A percentile compares a stretch with the other conserved stretches of the same genome.
phyloP scores from a whole-genome alignment of 2,329 filamentous ascomycete genomes.

The Chalara sp. region DNA sequence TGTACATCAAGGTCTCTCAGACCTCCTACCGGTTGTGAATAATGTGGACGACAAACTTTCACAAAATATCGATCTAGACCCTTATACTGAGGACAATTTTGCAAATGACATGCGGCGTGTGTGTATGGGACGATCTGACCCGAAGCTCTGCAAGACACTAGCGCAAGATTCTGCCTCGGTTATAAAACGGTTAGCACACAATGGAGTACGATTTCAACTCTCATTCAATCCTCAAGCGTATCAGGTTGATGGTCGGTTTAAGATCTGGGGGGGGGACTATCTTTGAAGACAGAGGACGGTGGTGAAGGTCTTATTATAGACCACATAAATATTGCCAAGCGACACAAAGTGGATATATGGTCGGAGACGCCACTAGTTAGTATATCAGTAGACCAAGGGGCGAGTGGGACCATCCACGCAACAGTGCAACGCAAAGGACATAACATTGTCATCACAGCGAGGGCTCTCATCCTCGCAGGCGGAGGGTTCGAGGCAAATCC shows the following conservation, averaged over 20 bases:
- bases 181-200: conserved; percentile 46
- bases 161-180: conserved; percentile 43
- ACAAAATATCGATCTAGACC: conserved; percentile 46
- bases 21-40: conserved; percentile 55
- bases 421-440: no score
- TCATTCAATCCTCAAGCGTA: conserved; percentile 62
- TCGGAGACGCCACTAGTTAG: no score
- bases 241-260: conserved; percentile 49
- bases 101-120: conserved; percentile 47
- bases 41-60: conserved; percentile 43
- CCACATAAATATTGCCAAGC: no score
- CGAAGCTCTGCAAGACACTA: conserved; percentile 30
- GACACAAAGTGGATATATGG: no score
- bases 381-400: no score
- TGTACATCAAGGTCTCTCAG: conserved; percentile 44
- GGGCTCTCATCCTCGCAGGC: no score
- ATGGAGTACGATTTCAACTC: conserved; percentile 51
- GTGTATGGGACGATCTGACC: conserved; percentile 46
- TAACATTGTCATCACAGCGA: no score
- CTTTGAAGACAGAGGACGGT: conserved; percentile 50
- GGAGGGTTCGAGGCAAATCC: no score
- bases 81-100: conserved; percentile 51
- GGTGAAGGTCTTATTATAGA: no score
- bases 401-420: no score
- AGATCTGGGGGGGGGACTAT: conserved; percentile 65